A percentile compares a stretch with the other conserved stretches of the same genome.
phyloP scores from a whole-genome alignment of 225 moss, liverwort and hornwort genomes.

The Pseudisothecium myosuroides region DNA sequence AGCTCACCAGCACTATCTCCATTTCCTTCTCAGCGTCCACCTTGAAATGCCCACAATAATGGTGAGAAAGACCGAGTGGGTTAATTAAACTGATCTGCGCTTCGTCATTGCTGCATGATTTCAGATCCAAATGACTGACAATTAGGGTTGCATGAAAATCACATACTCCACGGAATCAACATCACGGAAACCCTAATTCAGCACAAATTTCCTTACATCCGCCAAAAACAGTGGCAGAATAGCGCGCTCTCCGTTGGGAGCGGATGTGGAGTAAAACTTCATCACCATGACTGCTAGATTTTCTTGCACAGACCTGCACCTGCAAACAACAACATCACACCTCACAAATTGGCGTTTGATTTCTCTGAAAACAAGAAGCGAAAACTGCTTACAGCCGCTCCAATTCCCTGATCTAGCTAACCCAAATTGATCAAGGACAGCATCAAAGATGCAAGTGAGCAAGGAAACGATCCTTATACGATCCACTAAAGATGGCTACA shows the following conservation, averaged over 20 bases:
- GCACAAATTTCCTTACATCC: neutral
- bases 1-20: slow-evolving; percentile 7
- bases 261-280: neutral
- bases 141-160: too few relatives aligned
- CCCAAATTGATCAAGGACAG: neutral
- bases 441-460: neutral
- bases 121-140: too few relatives aligned
- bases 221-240: slow-evolving; percentile 5
- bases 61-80: neutral
- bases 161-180: neutral
- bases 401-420: neutral
- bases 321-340: neutral
- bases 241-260: slow-evolving; percentile 4
- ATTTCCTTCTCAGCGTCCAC: slow-evolving; percentile 20
- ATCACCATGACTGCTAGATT: slow-evolving; percentile 22
- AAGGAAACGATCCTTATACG: neutral
- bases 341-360: neutral
- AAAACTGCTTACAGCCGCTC: neutral
- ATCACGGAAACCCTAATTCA: neutral
- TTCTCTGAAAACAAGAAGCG: neutral
- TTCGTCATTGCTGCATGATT: neutral
- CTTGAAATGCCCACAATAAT: neutral
- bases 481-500: neutral
- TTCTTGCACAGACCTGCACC: neutral
- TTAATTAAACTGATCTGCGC: neutral